These are phyloP conservation scores for Beauveria australis DNA, from an alignment of 2,329 filamentous ascomycete genomes.

Conservation along the genomic window DNA sequence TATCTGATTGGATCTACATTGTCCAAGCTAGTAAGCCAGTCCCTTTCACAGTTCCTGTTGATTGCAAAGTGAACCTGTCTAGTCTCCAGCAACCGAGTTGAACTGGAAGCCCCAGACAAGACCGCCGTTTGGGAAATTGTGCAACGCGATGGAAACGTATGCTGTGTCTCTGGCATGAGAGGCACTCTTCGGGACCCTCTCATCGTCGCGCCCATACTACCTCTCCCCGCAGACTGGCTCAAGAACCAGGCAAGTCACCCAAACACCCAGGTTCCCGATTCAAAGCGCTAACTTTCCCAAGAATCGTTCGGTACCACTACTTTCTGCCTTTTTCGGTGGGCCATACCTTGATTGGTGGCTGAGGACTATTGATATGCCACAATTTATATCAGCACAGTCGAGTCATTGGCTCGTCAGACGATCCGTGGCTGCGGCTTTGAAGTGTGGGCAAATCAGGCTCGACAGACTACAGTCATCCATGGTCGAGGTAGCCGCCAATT, in stretches of 20 bases:
- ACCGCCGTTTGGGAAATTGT: background rate
- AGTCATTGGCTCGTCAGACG: too few species aligned
- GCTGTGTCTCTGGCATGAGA: background rate
- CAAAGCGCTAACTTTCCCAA: background rate
- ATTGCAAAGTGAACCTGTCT: too few species aligned
- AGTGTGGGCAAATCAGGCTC: conserved; percentile 13
- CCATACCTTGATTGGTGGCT: background rate
- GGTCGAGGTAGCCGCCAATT: conserved; percentile 18
- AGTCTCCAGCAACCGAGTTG: background rate
- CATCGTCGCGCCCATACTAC: background rate
- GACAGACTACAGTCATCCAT: conserved; percentile 19
- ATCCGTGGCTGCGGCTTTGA: too few species aligned
- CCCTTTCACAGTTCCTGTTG: too few species aligned
- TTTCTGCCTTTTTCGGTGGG: background rate
- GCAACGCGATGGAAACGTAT: background rate
- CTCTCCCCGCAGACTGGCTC: background rate
- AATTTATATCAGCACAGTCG: too few species aligned
- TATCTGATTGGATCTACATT: background rate
- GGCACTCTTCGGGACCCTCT: background rate
- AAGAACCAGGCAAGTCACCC: background rate
- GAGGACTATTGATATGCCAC: too few species aligned
- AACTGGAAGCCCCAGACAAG: background rate
- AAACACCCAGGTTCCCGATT: background rate
- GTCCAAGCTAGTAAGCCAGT: background rate
- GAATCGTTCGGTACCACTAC: background rate